Evolutionary conservation across 108 stramenopile genomes (phyloP).

Genomic region (Nitzschia sp.): DNA sequence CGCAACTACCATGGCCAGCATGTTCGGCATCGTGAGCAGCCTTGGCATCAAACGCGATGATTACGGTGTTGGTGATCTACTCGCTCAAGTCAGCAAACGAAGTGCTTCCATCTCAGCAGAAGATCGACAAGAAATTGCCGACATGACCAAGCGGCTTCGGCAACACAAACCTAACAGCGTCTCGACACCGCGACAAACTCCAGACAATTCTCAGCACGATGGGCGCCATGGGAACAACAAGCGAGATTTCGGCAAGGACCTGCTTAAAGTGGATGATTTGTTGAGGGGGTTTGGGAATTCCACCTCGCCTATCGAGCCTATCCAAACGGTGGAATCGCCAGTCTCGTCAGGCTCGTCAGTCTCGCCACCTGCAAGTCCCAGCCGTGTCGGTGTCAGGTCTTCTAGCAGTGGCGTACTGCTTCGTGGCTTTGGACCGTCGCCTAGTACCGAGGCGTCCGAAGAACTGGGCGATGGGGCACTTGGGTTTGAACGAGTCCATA

Average conservation of each 20-base stretch:
- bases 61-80: conserved; percentile 30
- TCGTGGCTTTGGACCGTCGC: conserved; percentile 6
- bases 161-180: conserved; percentile 1
- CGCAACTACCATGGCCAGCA: neutral
- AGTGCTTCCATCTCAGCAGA: conserved; percentile 5
- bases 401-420: neutral
- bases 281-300: conserved; percentile 7
- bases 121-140: conserved; percentile 21
- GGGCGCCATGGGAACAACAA: neutral
- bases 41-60: conserved; percentile 14
- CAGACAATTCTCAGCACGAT: conserved; percentile 7
- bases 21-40: conserved; percentile 4
- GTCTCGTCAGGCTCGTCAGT: neutral
- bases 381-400: neutral
- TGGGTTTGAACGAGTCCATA: too few species aligned
- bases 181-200: neutral
- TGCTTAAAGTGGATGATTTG: conserved; percentile 1
- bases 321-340: too few species aligned
- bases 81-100: conserved; percentile 21
- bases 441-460: neutral
- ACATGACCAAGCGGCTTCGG: conserved; percentile 25
- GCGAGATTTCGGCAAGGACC: neutral
- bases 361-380: neutral
- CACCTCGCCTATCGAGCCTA: neutral
- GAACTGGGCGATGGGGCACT: too few species aligned